Evolutionary conservation across 1,284 basidiomycete species (phyloP).

Genomic region (Austroboletus niveus): DNA sequence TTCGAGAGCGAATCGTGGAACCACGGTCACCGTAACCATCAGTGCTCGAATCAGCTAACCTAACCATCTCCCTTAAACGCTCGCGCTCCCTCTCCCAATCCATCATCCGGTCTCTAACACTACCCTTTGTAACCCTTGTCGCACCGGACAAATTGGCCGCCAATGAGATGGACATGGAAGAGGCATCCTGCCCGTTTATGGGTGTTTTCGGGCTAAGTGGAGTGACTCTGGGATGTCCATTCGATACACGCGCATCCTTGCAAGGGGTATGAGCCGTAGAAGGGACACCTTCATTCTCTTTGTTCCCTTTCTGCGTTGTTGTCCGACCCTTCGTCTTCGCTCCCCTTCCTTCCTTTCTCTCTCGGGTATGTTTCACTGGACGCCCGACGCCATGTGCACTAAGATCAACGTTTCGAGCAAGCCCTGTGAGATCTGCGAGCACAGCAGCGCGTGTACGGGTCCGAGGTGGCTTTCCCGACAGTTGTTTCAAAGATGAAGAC

Average conservation of each 20-base stretch:
- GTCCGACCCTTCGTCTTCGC: constrained; percentile 12
- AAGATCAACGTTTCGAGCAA: constrained; percentile 34
- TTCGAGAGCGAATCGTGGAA: constrained; percentile 29
- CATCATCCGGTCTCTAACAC: constrained; percentile 36
- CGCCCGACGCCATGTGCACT: constrained; percentile 29
- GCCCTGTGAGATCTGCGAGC: constrained; percentile 30
- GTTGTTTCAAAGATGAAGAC: constrained; percentile 14
- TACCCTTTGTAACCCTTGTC: constrained; percentile 32
- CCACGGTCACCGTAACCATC: constrained; percentile 19
- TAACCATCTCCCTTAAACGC: constrained; percentile 33
- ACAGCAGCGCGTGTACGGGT: constrained; percentile 25
- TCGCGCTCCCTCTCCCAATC: constrained; percentile 38
- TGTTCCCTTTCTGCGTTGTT: constrained; percentile 22
- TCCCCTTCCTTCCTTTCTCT: constrained; percentile 19
- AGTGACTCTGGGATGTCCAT: background rate
- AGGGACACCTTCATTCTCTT: constrained; percentile 22
- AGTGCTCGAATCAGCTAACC: constrained; percentile 20
- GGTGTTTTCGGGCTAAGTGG: constrained; percentile 8
- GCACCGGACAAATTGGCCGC: constrained; percentile 18
- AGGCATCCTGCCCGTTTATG: constrained; percentile 7
- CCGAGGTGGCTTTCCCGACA: constrained; percentile 30
- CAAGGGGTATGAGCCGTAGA: constrained; percentile 1
- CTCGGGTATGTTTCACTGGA: constrained; percentile 11
- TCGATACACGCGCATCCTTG: constrained; percentile 7
- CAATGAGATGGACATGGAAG: constrained; percentile 11